Base-by-base conservation (phyloP, 139 green algal species). In the Chlamydomonas schloesseri region DNA sequence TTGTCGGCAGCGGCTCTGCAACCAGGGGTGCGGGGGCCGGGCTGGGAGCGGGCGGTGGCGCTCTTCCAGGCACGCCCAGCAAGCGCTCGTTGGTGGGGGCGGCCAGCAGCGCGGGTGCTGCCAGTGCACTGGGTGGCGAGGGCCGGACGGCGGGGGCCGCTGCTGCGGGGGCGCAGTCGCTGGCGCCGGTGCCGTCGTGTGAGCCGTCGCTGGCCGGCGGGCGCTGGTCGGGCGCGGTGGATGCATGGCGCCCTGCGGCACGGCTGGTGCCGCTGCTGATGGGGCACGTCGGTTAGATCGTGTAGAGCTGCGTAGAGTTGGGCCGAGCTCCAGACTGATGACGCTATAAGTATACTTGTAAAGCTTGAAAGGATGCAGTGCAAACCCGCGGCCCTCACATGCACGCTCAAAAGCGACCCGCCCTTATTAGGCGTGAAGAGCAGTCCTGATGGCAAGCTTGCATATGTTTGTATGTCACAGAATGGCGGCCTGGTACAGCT, bases 181-280 rank as follows among this genome's bases (percentile, higher is more conserved):
- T 67, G 42, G 68, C 71, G 36, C 46, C 55, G 31, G 65, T 34
- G 21, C 8, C 60, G 20, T 23, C 18, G 17, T 68, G 64, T 17
- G 79, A 85, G 47, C 79, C 79, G 21, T 69, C 67, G 33, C 31
- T 85, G 65, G 79, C 15, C 18, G 67, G 55, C 2, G 79, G 67
- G 18, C 79, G 79, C 9, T 85, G 79, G 79, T 65, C 62, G 24
- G 65, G 79, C 3, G 67, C 37, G n/a, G 11, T 76, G 10, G 79
- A 85, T n/a, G 23, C 36, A 11, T 85, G 79, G 79, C 79, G 79
- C 0, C 79, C 79, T 20, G 64, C 47, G 9, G 70, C 67, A 10
- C 29, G 79, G 47, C 67, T 85, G 65, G 64, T 73, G 65, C 79
- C 79, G 46, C n/a, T 85, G 67, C 47, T 74, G 29, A 74, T 84